Evolutionary conservation across 116 monocot species (phyloP), one percentile per base, ranked within the genome.

Genomic region (Phalaenopsis hybrid): DNA sequence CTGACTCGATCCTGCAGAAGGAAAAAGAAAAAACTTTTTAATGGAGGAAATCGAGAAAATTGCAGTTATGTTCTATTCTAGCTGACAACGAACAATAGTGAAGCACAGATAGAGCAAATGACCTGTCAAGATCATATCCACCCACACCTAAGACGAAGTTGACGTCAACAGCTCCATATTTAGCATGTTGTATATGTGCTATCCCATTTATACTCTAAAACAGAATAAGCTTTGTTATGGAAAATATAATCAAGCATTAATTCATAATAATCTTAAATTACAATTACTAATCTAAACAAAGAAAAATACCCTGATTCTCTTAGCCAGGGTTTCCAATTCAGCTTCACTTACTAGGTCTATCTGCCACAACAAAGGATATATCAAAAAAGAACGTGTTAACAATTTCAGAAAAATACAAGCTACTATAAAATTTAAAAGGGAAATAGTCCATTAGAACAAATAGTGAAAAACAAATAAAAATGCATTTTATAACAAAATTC

Each of bases 101-200:
- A 69, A 75, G 58, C 52, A 73, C 25, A 21, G 59, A 74, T 68
- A 50, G 8, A 69, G 21, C 74, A 57, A 41, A 50, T 76, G n/a
- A 94, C 96, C 96, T 96, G 50, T 94, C 89, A 61, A 96, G 88
- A 75, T 96, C 96, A 84, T 96, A 96, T 82, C 96, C 96, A 83
- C 96, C 96, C 61, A 96, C 85, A 76, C 96, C 96, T 81, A 96
- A 82, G 65, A 96, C 94, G 88, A 96, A 96, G 84, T 96, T 90
- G 88, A 96, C 90, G 72, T 96, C 94, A 81, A 96, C 96, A 88
- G 46, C 87, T 78, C n/a, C n/a, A n/a, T n/a, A n/a, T n/a, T n/a
- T n/a, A n/a, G n/a, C n/a, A n/a, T n/a, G n/a, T n/a, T n/a, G n/a
- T n/a, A n/a, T n/a, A n/a, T n/a, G n/a, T n/a, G n/a, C n/a, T n/a